phyloP scores from a whole-genome alignment of 2,329 filamentous ascomycete genomes.

The Diaporthe eres region DNA sequence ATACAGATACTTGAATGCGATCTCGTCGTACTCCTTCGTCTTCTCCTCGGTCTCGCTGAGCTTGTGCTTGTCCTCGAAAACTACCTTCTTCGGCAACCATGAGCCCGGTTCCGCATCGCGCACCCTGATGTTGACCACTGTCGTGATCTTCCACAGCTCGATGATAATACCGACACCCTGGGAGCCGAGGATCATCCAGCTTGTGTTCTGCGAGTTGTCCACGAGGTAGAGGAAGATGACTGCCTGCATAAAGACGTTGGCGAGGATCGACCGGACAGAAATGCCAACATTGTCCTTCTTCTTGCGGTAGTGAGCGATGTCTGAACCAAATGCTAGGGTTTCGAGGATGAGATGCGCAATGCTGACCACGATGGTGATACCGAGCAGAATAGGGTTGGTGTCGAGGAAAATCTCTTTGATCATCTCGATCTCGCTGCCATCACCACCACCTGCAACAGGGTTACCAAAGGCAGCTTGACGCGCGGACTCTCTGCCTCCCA shows the following conservation, averaged over 20 bases:
- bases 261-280: slow-evolving; percentile 93
- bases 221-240: slow-evolving; percentile 97
- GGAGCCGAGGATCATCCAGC: slow-evolving; percentile 97
- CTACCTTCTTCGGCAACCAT: slow-evolving; percentile 82
- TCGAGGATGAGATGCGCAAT: slow-evolving; percentile 96
- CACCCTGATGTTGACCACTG: slow-evolving; percentile 89
- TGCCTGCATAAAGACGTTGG: slow-evolving; percentile 97
- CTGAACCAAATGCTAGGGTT: slow-evolving; percentile 95
- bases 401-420: slow-evolving; percentile 96
- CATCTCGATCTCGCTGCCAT: slow-evolving; percentile 95
- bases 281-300: slow-evolving; percentile 99
- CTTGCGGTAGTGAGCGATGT: slow-evolving; percentile 98
- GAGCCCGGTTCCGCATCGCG: slow-evolving; percentile 78
- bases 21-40: slow-evolving; percentile 98
- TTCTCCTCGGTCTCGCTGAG: slow-evolving; percentile 96
- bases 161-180: slow-evolving; percentile 85
- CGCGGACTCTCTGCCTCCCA: slow-evolving; percentile 87
- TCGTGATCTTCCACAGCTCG: slow-evolving; percentile 94
- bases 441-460: slow-evolving; percentile 81
- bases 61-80: slow-evolving; percentile 97
- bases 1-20: slow-evolving; percentile 98
- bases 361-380: slow-evolving; percentile 85
- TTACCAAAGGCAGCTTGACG: slow-evolving; percentile 82
- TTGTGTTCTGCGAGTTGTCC: slow-evolving; percentile 97
- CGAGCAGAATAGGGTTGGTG: slow-evolving; percentile 92